Base-by-base conservation (phyloP, 306 rosid genomes). In the Citrullus colocynthis region DNA sequence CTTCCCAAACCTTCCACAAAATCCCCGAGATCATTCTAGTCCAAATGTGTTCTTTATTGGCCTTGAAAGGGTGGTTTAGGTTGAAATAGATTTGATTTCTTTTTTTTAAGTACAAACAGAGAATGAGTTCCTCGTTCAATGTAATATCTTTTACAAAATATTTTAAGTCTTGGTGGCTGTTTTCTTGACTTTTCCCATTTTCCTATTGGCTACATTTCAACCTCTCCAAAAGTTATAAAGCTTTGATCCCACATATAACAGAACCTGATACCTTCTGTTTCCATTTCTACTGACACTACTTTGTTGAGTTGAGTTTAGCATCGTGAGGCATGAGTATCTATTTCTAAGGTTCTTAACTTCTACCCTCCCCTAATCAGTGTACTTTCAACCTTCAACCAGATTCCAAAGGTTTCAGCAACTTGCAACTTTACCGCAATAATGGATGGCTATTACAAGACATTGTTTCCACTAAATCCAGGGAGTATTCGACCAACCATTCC, bases 391-490 rank as follows among this genome's bases (percentile, higher is more conserved):
- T 37, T 2, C 32, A 9, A 13, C 56, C 88, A 94, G 98, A 90
- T 90, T 61, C 97, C 97, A 0, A 89, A 90, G 88, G 97, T 95
- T 3, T 93, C 97, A 9, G 83, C 69, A 58, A 92, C 96, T 30
- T 92, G 97, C 81, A 92, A 95, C 77, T 92, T 92, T 57, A 36
- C 24, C 0, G 87, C 87, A 60, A 95, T 89, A 9, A 88, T 90
- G 98, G 98, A 90, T 79, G 96, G 97, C 55, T 95, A 95, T 80
- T 95, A 90, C 87, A 89, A 88, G 52, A 87, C 62, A 37, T 90
- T 90, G 4, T 95, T 92, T 28, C 98, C 96, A 36, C 90, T 95
- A 12, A 95, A 92, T 84, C 97, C 97, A 6, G 96, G 98, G 63
- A 55, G 84, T 85, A 95, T 95, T 80, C 86, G 85, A 78, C 98